Evolutionary conservation across 441 rosid species (phyloP).

Genomic region (Dalechampia spathulata): DNA sequence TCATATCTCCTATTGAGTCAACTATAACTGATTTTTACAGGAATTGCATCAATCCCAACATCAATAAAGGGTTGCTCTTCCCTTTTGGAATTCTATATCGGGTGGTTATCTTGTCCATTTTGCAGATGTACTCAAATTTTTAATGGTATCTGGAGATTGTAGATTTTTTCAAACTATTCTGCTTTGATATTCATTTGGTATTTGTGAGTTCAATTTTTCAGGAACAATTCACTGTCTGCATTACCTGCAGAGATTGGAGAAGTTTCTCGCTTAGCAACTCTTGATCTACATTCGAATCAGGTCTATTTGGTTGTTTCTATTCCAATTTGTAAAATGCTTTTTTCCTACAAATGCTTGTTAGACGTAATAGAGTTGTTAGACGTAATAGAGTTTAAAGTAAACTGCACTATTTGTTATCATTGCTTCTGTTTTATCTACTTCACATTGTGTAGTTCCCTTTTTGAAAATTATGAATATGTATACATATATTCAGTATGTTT

Average conservation of each 20-base stretch:
- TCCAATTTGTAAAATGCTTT: background rate
- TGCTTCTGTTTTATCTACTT: background rate
- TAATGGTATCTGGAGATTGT: slow-evolving; percentile 11
- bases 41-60: slow-evolving; percentile 53
- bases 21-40: slow-evolving; percentile 30
- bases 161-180: slow-evolving; percentile 3
- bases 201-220: slow-evolving; percentile 28
- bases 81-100: slow-evolving; percentile 76
- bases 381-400: background rate
- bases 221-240: slow-evolving; percentile 61
- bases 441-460: background rate
- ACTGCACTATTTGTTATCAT: background rate
- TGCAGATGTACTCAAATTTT: slow-evolving; percentile 3
- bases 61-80: slow-evolving; percentile 76
- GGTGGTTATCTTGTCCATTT: slow-evolving; percentile 45
- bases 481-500: background rate
- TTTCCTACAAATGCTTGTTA: background rate
- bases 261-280: slow-evolving; percentile 62
- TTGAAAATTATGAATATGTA: too few relatives aligned
- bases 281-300: slow-evolving; percentile 89
- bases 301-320: slow-evolving; percentile 25
- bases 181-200: slow-evolving; percentile 18
- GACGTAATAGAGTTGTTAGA: background rate
- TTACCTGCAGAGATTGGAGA: slow-evolving; percentile 65
- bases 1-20: slow-evolving; percentile 13